Conservation (phyloP, 208 protist genomes). For the Naegleria fowleri region DNA sequence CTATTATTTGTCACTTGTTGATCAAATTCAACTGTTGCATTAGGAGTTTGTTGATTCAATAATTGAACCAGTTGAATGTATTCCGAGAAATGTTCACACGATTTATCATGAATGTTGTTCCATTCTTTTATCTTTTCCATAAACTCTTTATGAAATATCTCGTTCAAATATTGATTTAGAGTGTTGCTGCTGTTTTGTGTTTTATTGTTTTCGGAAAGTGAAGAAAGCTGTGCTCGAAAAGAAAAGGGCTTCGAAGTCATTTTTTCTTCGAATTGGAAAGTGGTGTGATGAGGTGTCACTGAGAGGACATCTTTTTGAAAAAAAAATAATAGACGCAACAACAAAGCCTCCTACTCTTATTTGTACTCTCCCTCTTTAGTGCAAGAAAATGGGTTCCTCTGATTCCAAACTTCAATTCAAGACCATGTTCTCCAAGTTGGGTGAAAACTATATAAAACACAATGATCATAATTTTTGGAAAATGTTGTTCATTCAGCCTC, state of each 20-base stretch:
- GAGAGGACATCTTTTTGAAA: too few relatives aligned
- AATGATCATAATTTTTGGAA: slow-evolving; percentile 26
- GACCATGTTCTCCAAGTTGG: background rate
- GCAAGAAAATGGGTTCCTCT: background rate
- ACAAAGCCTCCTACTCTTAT: too few relatives aligned
- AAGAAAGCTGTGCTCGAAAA: background rate
- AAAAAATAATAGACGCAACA: background rate
- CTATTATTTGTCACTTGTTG: background rate
- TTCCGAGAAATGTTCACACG: background rate
- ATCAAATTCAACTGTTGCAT: background rate
- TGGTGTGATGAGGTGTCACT: too few relatives aligned
- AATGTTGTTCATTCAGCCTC: background rate
- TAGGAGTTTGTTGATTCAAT: background rate
- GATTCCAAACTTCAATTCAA: background rate
- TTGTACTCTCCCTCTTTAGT: too few relatives aligned
- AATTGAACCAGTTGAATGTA: background rate
- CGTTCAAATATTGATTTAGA: background rate
- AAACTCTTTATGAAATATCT: background rate
- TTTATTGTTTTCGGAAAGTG: background rate
- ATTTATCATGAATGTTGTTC: background rate
- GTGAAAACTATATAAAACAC: background rate
- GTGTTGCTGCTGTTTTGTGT: background rate
- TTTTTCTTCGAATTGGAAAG: background rate
- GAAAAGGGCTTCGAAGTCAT: background rate
- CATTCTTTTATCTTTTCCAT: background rate